phyloP scores from a whole-genome alignment of 139 green algal genomes.

The Tetraselmis striata region DNA sequence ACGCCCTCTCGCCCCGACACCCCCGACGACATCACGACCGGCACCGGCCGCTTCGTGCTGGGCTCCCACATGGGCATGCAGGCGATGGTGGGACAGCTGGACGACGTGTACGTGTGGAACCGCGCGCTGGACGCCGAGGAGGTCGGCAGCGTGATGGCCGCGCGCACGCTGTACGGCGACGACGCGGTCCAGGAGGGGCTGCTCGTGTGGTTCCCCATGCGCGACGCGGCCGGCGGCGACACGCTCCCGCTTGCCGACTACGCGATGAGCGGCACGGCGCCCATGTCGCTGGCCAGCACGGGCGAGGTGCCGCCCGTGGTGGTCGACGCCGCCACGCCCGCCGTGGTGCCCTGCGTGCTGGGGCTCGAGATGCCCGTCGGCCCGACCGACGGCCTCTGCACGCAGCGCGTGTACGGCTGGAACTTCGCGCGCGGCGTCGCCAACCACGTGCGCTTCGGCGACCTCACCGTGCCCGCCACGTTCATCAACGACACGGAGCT shows the following conservation, averaged over 20 bases:
- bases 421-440: constrained; percentile 9
- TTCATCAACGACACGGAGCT: constrained; percentile 11
- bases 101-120: constrained; percentile 24
- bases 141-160: constrained; percentile 2
- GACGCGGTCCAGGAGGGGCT: neutral
- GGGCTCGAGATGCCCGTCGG: constrained; percentile 22
- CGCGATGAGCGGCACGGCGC: neutral
- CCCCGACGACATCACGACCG: constrained; percentile 6
- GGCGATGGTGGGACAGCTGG: constrained; percentile 9
- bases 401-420: constrained; percentile 22
- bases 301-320: neutral
- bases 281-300: neutral
- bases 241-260: neutral
- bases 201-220: constrained; percentile 11
- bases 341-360: constrained; percentile 21
- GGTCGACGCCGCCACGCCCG: constrained; percentile 1
- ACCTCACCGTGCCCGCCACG: constrained; percentile 1
- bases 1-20: constrained; percentile 23
- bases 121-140: neutral
- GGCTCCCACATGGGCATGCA: neutral
- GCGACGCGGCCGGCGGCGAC: neutral
- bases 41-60: constrained; percentile 17
- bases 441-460: constrained; percentile 12
- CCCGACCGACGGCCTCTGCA: constrained; percentile 18
- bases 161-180: neutral